Conservation (phyloP, 2,329 filamentous ascomycete species). For the Dissoconium aciculare region DNA sequence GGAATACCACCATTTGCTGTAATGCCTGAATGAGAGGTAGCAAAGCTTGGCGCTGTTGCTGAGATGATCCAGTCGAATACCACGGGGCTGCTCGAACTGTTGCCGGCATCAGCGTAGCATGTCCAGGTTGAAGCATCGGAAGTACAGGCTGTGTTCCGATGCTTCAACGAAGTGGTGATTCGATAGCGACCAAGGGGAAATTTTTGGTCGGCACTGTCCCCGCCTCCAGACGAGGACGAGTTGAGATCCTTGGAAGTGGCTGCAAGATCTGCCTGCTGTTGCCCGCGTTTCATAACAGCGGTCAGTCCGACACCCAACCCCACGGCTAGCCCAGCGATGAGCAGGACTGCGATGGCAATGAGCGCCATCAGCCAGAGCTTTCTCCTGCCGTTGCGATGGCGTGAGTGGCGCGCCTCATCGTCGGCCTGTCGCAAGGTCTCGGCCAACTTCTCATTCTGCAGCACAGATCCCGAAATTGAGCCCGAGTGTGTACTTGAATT, state of each 20-base stretch:
- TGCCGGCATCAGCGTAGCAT: constrained; percentile 41
- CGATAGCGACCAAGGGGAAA: constrained; percentile 52
- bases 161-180: constrained; percentile 43
- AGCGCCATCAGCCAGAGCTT: constrained; percentile 25
- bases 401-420: too few relatives aligned
- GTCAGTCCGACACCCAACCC: constrained; percentile 27
- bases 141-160: constrained; percentile 41
- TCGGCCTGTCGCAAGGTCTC: constrained; percentile 13
- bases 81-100: constrained; percentile 32
- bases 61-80: constrained; percentile 50
- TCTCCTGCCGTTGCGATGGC: constrained; percentile 31
- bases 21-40: constrained; percentile 37
- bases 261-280: constrained; percentile 7
- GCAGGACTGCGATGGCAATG: constrained; percentile 25
- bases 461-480: too few relatives aligned
- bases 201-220: constrained; percentile 16
- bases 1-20: constrained; percentile 37
- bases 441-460: constrained; percentile 19
- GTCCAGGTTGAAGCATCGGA: constrained; percentile 44
- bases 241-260: too few relatives aligned
- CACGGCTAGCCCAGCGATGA: constrained; percentile 24
- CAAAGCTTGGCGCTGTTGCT: constrained; percentile 25
- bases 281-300: constrained; percentile 12
- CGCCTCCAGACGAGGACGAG: too few relatives aligned
- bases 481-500: too few relatives aligned